Conservation (phyloP, 345 rosid genomes). For the Pistacia atlantica region DNA sequence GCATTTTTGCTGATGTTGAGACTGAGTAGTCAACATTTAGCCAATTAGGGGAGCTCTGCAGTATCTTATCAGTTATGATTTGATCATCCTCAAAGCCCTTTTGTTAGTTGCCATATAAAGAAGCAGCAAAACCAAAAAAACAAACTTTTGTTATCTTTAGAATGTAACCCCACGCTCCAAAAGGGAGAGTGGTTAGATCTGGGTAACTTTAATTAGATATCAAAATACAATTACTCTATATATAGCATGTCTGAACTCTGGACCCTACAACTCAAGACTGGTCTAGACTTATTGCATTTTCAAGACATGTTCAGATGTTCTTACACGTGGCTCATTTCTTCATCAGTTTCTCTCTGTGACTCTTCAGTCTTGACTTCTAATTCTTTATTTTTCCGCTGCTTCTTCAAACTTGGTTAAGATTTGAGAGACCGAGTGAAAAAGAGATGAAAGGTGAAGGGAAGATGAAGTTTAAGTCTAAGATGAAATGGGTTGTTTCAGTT, state of each 20-base stretch:
- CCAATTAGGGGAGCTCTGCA: background rate
- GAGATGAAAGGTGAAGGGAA: conserved; percentile 84
- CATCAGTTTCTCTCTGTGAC: background rate
- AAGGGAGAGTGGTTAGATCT: conserved; percentile 3
- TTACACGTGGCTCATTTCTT: conserved; percentile 11
- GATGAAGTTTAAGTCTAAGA: conserved; percentile 65
- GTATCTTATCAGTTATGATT: too few relatives aligned
- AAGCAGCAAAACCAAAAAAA: background rate
- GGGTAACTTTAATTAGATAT: background rate
- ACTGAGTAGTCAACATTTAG: background rate
- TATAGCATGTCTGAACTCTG: conserved; percentile 25
- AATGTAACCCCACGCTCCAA: conserved; percentile 7
- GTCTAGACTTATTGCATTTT: background rate
- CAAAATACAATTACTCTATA: background rate
- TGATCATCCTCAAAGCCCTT: background rate
- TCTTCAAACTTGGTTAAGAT: conserved; percentile 2
- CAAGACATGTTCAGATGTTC: background rate
- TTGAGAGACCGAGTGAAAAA: background rate
- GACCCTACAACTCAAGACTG: conserved; percentile 11
- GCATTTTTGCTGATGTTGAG: background rate
- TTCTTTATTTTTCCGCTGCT: conserved; percentile 4
- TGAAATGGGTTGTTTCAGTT: conserved; percentile 85
- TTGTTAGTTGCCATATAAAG: background rate
- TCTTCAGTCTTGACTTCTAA: conserved; percentile 19
- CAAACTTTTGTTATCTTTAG: background rate